Conservation (phyloP, 2,329 filamentous ascomycete genomes). For the Ceratocystis diversiconidia region DNA sequence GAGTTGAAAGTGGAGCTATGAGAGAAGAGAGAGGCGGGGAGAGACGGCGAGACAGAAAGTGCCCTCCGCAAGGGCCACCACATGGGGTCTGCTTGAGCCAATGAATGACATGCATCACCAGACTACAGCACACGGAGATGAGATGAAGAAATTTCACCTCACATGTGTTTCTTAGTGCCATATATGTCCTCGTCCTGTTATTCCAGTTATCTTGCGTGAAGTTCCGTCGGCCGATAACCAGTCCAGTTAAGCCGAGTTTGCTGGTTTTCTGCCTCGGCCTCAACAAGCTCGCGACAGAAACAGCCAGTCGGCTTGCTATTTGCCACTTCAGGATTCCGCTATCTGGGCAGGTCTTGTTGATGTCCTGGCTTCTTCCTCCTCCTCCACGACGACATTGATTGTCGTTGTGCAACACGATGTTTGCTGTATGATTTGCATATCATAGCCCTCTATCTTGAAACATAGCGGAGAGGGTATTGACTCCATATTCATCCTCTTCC, state of each 20-base stretch:
- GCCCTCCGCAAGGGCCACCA: neutral
- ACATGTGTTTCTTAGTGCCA: neutral
- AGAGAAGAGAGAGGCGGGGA: neutral
- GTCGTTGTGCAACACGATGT: neutral
- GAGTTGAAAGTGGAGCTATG: neutral
- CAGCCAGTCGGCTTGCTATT: too few relatives aligned
- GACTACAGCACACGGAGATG: neutral
- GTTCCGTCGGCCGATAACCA: neutral
- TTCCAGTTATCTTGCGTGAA: neutral
- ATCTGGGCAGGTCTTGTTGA: neutral
- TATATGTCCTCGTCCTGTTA: neutral
- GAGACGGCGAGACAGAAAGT: neutral
- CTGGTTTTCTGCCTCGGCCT: neutral
- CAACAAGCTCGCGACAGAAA: neutral
- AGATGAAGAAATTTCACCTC: constrained; percentile 3
- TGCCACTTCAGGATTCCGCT: too few relatives aligned
- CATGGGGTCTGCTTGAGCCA: neutral
- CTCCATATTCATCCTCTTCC: neutral
- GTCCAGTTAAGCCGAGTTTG: neutral
- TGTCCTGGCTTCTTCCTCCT: neutral
- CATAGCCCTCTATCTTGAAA: neutral
- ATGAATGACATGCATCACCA: constrained; percentile 1
- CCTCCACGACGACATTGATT: neutral
- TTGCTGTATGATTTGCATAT: neutral
- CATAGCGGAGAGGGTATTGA: neutral